Conservation (phyloP, 106 monocot species). For the Chionographis japonica region DNA sequence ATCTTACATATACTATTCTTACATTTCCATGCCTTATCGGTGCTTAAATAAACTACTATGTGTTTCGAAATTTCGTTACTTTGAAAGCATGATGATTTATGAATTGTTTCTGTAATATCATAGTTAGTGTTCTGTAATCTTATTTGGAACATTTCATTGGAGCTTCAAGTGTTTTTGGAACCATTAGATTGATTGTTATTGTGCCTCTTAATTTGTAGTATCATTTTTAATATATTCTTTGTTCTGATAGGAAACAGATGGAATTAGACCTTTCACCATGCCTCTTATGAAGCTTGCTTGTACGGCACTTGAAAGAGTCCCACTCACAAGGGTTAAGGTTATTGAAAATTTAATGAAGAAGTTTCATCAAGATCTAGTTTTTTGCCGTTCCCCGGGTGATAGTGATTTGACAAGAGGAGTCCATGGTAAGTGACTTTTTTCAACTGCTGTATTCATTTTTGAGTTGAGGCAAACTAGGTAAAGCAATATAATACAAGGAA, state of each 20-base stretch:
- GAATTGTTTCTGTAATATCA: neutral
- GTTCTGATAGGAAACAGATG: conserved; percentile 73
- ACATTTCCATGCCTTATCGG: no score
- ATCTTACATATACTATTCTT: no score
- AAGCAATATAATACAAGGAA: neutral
- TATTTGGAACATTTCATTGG: no score
- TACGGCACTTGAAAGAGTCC: conserved; percentile 91
- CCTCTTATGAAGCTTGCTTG: conserved; percentile 96
- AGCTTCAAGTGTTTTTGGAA: no score
- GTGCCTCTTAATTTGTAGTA: neutral
- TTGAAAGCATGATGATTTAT: neutral
- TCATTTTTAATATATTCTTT: conserved; percentile 10
- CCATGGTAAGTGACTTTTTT: conserved; percentile 33
- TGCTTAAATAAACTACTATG: no score
- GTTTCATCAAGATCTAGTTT: conserved; percentile 95
- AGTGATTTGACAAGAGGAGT: conserved; percentile 65
- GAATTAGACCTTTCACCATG: conserved; percentile 98
- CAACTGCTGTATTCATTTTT: neutral
- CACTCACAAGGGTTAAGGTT: conserved; percentile 70
- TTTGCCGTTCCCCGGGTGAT: conserved; percentile 79
- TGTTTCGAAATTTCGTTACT: no score
- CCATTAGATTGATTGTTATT: neutral
- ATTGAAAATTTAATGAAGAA: conserved; percentile 76
- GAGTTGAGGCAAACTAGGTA: neutral
- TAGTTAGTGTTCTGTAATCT: no score